Evolutionary conservation across 2,329 filamentous ascomycete genomes (phyloP).

Genomic region (Aspergillus novofumigatus): DNA sequence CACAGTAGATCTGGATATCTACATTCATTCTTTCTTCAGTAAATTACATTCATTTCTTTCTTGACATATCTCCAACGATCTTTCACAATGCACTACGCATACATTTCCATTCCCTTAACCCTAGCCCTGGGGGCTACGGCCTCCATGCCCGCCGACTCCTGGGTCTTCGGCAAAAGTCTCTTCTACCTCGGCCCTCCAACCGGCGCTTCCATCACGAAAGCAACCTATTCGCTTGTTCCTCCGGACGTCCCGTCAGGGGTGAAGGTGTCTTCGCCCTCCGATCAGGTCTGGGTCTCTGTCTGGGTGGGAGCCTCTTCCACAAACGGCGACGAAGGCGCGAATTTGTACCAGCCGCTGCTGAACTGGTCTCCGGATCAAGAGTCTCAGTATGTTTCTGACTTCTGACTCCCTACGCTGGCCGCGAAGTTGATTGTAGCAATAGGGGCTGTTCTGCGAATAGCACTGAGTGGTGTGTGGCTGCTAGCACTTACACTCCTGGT

Average conservation of each 20-base stretch:
- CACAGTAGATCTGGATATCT: background rate
- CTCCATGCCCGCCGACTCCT: slow-evolving; percentile 10
- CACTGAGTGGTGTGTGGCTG: slow-evolving; percentile 17
- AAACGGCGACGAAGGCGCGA: slow-evolving; percentile 5
- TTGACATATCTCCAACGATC: background rate
- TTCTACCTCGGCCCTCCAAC: slow-evolving; percentile 17
- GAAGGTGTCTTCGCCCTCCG: slow-evolving; percentile 2
- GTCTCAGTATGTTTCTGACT: slow-evolving; percentile 9
- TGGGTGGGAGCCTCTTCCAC: slow-evolving; percentile 14
- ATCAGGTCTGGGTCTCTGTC: slow-evolving; percentile 16
- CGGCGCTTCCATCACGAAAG: slow-evolving; percentile 14
- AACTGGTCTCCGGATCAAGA: slow-evolving; percentile 18
- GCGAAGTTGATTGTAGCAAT: background rate
- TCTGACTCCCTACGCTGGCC: no score
- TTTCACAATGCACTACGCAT: slow-evolving; percentile 9
- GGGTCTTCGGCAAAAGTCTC: slow-evolving; percentile 12
- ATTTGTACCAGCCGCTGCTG: slow-evolving; percentile 16
- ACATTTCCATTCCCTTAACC: slow-evolving; percentile 3
- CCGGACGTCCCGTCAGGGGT: slow-evolving; percentile 8
- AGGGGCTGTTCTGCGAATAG: slow-evolving; percentile 13
- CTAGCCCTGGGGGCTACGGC: slow-evolving; percentile 1
- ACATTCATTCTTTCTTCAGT: background rate
- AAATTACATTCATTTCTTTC: no score
- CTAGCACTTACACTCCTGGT: slow-evolving; percentile 17
- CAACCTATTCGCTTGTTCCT: slow-evolving; percentile 15